A percentile compares a stretch with the other conserved stretches of the same genome.
phyloP scores from a whole-genome alignment of 495 filamentous ascomycete species.

The Parachaetomium inaequale region DNA sequence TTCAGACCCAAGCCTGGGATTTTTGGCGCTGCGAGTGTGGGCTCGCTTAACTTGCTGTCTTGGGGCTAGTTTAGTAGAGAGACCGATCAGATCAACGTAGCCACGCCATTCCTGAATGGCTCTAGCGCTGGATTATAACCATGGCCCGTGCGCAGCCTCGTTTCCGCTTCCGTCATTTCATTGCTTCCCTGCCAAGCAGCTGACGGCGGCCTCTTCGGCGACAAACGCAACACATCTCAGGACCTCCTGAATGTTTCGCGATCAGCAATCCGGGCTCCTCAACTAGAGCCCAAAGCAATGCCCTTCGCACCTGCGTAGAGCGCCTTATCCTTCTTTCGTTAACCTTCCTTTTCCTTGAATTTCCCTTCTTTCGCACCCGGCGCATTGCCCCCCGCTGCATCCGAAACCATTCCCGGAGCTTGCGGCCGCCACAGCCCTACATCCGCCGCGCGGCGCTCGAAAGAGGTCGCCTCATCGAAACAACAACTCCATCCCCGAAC shows the following conservation, averaged over 20 bases:
- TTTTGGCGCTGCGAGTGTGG: conserved; percentile 38
- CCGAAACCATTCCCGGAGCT: not conserved
- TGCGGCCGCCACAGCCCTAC: not conserved
- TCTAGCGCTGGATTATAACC: not conserved
- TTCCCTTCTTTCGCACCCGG: not conserved
- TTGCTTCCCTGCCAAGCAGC: not conserved
- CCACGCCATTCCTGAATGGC: not conserved
- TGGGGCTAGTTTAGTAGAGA: conserved; percentile 24
- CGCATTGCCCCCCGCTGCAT: not conserved
- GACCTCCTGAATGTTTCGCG: conserved; percentile 12
- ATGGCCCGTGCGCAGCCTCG: conserved; percentile 14
- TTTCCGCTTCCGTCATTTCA: conserved; percentile 18
- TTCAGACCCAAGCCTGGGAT: conserved; percentile 27
- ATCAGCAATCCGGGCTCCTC: conserved; percentile 4
- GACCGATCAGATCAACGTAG: conserved; percentile 1
- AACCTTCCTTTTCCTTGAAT: not conserved
- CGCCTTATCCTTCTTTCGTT: conserved; percentile 4
- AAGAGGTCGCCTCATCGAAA: not conserved
- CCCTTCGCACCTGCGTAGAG: not conserved
- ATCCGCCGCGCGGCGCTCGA: not conserved
- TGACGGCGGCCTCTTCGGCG: conserved; percentile 7
- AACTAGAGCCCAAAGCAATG: conserved; percentile 10
- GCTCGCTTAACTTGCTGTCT: conserved; percentile 43
- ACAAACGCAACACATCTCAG: not conserved
- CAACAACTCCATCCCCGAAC: not conserved